Evolutionary conservation across 768 basidiomycete genomes (phyloP), one percentile per base, ranked within the genome.

Genomic region (Dentipellis sp.): DNA sequence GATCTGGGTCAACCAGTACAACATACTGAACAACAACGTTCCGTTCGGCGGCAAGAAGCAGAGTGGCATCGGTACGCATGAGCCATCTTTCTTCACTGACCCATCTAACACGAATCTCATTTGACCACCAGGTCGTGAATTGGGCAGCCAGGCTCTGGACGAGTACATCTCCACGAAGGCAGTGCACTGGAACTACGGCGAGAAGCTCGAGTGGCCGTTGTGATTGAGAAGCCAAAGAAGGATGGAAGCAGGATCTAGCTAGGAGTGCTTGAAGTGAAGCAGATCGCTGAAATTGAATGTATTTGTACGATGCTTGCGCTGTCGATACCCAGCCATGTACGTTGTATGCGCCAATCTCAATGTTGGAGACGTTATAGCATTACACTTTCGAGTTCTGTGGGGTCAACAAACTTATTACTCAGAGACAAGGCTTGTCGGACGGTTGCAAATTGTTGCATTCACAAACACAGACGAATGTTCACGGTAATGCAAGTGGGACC

Each of bases 1-100:
- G 86, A 86, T 92, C 42, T 97, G 94, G 93, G 80, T 94, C 58
- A 97, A 97, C 69, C 86, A 91, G 65, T 94, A 93, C 72, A 88
- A 86, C 65, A 42, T 88, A 11, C 69, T 95, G 55, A 80, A 81
- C 71, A 91, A 90, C 68, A 91, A 94, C 57, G 86, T 93, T 47
- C 95, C 95, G 1, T 97, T 97, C 65, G 94, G 95, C 38, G 95
- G 94, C 21, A 95, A 89, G 75, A 95, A 94, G 71, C 87, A 91
- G 67, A 90, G 88, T 45, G 93, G 93, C 53, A 84, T 90, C 64
- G 86, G 89, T 88, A 62, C 56, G 78, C 6, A 6, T 29, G 3
- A 3, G 3, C 29, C 6, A 6, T 6, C 29, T 3, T 29, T 71
- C 19, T 55, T 21, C 40, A 6, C 47, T 22, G 21, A 56, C 19